Evolutionary conservation across 495 filamentous ascomycete genomes (phyloP).

Genomic region (Mytilinidion resinicola): DNA sequence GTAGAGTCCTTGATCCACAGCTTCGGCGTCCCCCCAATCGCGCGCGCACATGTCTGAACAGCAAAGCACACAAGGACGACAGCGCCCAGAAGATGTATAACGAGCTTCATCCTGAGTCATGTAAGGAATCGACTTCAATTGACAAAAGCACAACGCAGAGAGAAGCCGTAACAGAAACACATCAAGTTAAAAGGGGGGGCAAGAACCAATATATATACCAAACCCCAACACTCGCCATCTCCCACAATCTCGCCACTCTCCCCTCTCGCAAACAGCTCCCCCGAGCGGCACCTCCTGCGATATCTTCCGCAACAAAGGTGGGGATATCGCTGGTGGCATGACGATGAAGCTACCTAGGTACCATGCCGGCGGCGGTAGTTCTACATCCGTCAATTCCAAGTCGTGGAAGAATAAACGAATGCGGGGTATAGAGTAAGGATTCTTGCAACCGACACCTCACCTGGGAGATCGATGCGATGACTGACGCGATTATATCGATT

Average conservation of each 20-base stretch:
- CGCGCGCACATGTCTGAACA: conserved; percentile 19
- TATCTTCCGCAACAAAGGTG: background rate
- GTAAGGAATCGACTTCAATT: background rate
- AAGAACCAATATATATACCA: no score
- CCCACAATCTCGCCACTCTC: background rate
- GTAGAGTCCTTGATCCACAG: conserved; percentile 34
- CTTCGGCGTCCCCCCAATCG: conserved; percentile 25
- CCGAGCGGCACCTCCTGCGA: background rate
- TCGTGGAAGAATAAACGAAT: conserved; percentile 5
- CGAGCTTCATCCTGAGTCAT: conserved; percentile 11
- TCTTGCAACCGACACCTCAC: no score
- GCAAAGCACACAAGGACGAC: conserved; percentile 20
- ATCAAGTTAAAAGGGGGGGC: background rate
- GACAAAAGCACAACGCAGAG: background rate
- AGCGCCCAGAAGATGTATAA: conserved; percentile 16
- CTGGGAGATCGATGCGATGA: no score
- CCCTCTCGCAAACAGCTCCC: background rate
- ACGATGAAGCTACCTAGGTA: background rate
- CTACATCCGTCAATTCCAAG: conserved; percentile 17
- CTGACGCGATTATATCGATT: no score
- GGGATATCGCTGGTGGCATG: background rate
- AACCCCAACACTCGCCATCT: no score
- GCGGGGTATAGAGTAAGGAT: background rate
- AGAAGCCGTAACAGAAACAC: background rate
- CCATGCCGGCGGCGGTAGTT: background rate